Evolutionary conservation across 495 filamentous ascomycete species (phyloP).

Genomic region (Tuber magnatum): DNA sequence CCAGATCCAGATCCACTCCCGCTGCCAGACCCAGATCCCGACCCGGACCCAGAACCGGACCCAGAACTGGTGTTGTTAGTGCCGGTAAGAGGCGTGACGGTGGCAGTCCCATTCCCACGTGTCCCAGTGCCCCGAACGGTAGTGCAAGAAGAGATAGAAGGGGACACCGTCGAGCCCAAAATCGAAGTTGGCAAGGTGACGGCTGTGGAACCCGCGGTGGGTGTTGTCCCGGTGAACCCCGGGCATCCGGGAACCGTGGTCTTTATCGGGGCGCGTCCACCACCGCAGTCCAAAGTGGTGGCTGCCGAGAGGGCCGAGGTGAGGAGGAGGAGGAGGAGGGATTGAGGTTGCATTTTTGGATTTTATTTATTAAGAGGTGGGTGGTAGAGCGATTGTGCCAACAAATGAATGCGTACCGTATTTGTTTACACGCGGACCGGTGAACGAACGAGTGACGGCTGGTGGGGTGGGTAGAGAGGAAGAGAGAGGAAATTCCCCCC

Average conservation of each 20-base stretch:
- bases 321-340: slow-evolving; percentile 27
- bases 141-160: neutral
- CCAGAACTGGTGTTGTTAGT: neutral
- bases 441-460: slow-evolving; percentile 20
- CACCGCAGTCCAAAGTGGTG: slow-evolving; percentile 55
- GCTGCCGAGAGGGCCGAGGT: slow-evolving; percentile 14
- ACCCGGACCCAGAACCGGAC: neutral
- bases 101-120: neutral
- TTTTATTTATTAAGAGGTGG: too few relatives aligned
- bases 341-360: slow-evolving; percentile 28
- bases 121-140: neutral
- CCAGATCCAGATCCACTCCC: neutral
- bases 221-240: slow-evolving; percentile 46
- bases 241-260: slow-evolving; percentile 55
- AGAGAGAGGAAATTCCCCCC: neutral
- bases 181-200: neutral
- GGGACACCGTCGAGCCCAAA: neutral
- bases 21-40: neutral
- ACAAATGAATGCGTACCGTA: neutral
- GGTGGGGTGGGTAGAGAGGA: slow-evolving; percentile 16
- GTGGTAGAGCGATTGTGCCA: neutral
- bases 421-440: neutral
- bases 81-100: neutral
- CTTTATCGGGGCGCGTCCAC: slow-evolving; percentile 56
- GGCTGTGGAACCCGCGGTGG: neutral